These are phyloP conservation scores for Gloeophyllum trabeum DNA, from an alignment of 768 basidiomycete genomes.

Conservation along the genomic window DNA sequence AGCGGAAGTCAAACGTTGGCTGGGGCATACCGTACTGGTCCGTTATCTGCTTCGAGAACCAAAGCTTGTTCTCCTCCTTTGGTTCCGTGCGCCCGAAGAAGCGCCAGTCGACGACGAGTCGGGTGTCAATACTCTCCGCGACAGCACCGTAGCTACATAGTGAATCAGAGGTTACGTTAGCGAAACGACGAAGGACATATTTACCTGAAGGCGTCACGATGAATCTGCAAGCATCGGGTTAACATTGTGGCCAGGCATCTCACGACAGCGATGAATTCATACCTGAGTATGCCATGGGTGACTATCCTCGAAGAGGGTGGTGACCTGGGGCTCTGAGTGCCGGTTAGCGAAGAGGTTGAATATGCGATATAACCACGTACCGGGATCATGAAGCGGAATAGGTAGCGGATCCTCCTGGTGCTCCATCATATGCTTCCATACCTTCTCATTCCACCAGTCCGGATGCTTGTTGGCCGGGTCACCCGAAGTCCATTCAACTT, in stretches of 20 bases:
- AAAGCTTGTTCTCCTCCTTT: constrained; percentile 8
- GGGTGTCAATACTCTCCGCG: constrained; percentile 16
- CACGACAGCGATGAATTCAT: not conserved
- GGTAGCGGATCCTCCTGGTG: constrained; percentile 14
- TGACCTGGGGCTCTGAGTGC: constrained; percentile 23
- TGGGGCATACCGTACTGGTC: constrained; percentile 24
- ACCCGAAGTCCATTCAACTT: too few relatives aligned
- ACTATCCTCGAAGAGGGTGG: constrained; percentile 9
- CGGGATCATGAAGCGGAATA: too few relatives aligned
- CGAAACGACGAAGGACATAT: too few relatives aligned
- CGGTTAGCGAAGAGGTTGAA: too few relatives aligned
- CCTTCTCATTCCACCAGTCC: too few relatives aligned
- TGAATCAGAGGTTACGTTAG: too few relatives aligned
- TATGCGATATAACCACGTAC: too few relatives aligned
- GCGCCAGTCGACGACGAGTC: constrained; percentile 21
- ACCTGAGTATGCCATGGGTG: constrained; percentile 20
- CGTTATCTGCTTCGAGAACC: constrained; percentile 9
- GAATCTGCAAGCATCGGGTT: constrained; percentile 17
- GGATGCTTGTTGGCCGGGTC: too few relatives aligned
- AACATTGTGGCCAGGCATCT: not conserved
- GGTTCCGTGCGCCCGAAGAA: constrained; percentile 15
- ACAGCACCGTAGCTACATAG: constrained; percentile 23
- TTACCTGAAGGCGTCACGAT: constrained; percentile 24
- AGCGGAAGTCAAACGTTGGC: constrained; percentile 17
- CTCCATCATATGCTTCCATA: constrained; percentile 7